Evolutionary conservation across 805 yeast genomes (phyloP), one percentile per base, ranked within the genome.

Genomic region (Kuraishia cidri): DNA sequence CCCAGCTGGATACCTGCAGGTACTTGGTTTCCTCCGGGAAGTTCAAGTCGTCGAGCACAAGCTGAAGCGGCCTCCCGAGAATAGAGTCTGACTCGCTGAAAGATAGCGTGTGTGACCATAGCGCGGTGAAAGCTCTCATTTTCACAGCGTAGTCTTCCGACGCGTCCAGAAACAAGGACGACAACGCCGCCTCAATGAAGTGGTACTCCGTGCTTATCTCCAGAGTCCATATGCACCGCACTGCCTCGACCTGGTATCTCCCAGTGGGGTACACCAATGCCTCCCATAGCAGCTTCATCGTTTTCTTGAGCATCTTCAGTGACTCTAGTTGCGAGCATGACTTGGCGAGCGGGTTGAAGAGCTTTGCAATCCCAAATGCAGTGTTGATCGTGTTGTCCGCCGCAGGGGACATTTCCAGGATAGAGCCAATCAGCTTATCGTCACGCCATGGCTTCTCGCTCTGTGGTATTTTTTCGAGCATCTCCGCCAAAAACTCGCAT

Each of bases 21-120:
- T 60, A 58, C 26, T 63, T 55, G 6, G 71, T 65, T 8, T 60
- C 62, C 27, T 63, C 67, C 4, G 57, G 52, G 30, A 58, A 62
- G 29, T 53, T 52, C 14, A 81, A 50, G 26, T 75, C 80, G 47
- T 87, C 95, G 22, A 88, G 51, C 12, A 84, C 57, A 1, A 84
- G 48, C 38, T 76, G 73, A 5, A 86, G 50, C 0, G 95, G 92
- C 40, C 79, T 64, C 5, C 67, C 57, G 9, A 86, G 52, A 6
- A 80, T 54, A 2, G 51, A 40, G 32, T 66, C 77, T 0, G 56
- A 33, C 24, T 75, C 84, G 28, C 65, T 69, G 24, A 56, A 47
- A n/a, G 63, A 52, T 6, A 55, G 38, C 0, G 90, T 68, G 44
- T 83, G 90, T 3, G 66, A 64, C 97, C 97, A 90, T 4, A 88